phyloP scores from a whole-genome alignment of 768 basidiomycete genomes.

The Amanita subjunquillea region DNA sequence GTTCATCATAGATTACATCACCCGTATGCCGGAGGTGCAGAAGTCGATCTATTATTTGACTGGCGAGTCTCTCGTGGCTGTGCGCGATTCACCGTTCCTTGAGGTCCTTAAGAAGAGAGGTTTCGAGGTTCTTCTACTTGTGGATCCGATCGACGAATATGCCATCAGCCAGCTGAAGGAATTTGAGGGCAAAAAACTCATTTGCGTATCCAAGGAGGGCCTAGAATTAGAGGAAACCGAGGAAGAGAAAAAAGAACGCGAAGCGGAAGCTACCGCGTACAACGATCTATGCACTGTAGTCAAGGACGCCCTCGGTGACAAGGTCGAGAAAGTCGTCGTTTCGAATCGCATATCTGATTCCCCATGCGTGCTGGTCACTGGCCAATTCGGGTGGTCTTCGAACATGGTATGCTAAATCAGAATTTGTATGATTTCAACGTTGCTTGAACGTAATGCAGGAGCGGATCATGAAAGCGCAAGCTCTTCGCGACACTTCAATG shows the following conservation, averaged over 20 bases:
- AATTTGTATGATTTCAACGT: background rate
- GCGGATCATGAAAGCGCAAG: constrained; percentile 99
- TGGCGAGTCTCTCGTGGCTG: constrained; percentile 88
- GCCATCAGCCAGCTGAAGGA: constrained; percentile 98
- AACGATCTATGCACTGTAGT: constrained; percentile 86
- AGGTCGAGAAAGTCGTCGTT: constrained; percentile 98
- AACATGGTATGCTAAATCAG: constrained; percentile 66
- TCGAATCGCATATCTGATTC: constrained; percentile 98
- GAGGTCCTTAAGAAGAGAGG: constrained; percentile 99
- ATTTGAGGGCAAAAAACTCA: constrained; percentile 95
- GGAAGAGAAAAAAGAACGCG: constrained; percentile 88
- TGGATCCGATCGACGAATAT: constrained; percentile 99
- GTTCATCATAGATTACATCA: constrained; percentile 76
- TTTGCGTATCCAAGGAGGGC: constrained; percentile 98
- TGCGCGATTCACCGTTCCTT: constrained; percentile 95
- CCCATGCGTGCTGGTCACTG: constrained; percentile 94
- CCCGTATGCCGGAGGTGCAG: constrained; percentile 97
- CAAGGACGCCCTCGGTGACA: constrained; percentile 98
- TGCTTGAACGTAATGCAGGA: constrained; percentile 35
- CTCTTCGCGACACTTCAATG: constrained; percentile 93
- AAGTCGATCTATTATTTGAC: constrained; percentile 99
- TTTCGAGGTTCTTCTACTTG: constrained; percentile 94
- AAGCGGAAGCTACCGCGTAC: constrained; percentile 77
- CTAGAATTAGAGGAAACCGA: constrained; percentile 99
- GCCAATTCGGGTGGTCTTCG: constrained; percentile 98